phyloP scores from a whole-genome alignment of 2,329 filamentous ascomycete genomes.

The Xylaria sp. region DNA sequence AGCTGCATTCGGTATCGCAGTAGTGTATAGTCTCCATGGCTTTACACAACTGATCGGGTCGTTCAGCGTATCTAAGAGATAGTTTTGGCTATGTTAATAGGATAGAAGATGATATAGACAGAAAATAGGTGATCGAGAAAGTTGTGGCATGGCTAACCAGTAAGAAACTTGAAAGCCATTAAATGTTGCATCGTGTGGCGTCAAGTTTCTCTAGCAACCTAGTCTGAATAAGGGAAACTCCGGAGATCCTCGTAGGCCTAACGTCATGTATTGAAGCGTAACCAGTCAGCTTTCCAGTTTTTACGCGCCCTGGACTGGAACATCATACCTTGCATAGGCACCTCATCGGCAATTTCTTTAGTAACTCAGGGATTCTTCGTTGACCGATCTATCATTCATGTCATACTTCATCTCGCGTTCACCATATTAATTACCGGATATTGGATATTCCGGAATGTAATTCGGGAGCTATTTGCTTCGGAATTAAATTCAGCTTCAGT shows the following conservation, averaged over 20 bases:
- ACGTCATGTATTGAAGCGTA: slow-evolving; percentile 1
- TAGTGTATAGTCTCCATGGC: slow-evolving; percentile 1
- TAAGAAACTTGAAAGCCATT: not conserved
- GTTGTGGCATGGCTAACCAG: not conserved
- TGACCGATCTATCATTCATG: not conserved
- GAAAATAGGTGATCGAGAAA: not conserved
- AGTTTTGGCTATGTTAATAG: not conserved
- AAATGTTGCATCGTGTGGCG: slow-evolving; percentile 5
- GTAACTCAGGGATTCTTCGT: not conserved
- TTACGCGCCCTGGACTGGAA: not conserved
- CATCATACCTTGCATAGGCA: not conserved
- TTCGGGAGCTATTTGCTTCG: no score
- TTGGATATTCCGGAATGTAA: no score
- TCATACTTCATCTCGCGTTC: not conserved
- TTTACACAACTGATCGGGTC: not conserved
- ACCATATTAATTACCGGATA: no score
- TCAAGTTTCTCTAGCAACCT: not conserved
- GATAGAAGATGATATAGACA: not conserved
- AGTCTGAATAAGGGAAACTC: slow-evolving; percentile 21
- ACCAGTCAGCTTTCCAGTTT: not conserved
- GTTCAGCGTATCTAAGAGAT: not conserved
- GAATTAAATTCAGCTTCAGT: no score
- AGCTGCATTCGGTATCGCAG: not conserved
- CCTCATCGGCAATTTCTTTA: not conserved
- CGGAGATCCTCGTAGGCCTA: not conserved